Evolutionary conservation across 129 eudicot species (phyloP).

Genomic region (Saposhnikovia divaricata): DNA sequence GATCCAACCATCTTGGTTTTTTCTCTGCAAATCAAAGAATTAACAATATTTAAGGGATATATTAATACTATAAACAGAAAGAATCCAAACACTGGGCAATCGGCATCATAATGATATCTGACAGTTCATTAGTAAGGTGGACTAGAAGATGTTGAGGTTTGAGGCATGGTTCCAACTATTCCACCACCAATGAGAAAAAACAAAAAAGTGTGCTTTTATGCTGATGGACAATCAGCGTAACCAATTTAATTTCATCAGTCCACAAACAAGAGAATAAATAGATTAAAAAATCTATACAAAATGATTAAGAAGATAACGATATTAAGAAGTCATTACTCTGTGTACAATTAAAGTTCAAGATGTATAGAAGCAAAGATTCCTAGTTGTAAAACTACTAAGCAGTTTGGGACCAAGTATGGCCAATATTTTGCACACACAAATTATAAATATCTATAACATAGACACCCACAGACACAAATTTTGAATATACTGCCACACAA

Average conservation of each 20-base stretch:
- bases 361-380: neutral
- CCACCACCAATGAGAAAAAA: neutral
- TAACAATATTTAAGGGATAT: neutral
- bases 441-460: neutral
- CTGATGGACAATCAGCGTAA: neutral
- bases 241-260: neutral
- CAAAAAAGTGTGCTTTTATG: neutral
- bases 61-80: neutral
- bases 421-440: neutral
- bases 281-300: neutral
- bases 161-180: neutral
- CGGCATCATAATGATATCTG: neutral
- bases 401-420: neutral
- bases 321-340: neutral
- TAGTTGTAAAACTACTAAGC: neutral
- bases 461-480: neutral
- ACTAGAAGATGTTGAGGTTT: neutral
- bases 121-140: neutral
- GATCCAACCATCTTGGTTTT: conserved; percentile 15
- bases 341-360: neutral
- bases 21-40: conserved; percentile 6
- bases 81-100: neutral
- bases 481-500: neutral
- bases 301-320: neutral
- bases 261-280: neutral